Evolutionary conservation across 768 basidiomycete genomes (phyloP), one percentile per base, ranked within the genome.

Genomic region (Thelephora ganbajun): DNA sequence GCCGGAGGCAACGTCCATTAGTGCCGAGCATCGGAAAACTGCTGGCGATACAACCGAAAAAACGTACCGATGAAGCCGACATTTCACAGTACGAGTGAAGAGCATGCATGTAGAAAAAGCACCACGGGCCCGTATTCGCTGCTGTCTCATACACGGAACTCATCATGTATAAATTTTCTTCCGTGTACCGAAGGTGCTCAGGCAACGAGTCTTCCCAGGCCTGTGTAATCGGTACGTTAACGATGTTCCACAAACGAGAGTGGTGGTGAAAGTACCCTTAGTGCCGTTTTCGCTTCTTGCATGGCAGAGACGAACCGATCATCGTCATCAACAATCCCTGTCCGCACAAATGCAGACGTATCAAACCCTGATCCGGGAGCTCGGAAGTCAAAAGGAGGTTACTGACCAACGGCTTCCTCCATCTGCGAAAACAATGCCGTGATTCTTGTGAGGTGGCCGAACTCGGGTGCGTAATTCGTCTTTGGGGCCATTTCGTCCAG

Each of bases 111-210:
- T 70, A 70, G 53, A 76, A 83, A 64, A 76, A 90, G 55, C 80
- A 83, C 87, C 86, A 89, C 9, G 83, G 82, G 42, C 85, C 82
- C 23, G 73, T 73, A 54, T 84, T 86, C 13, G 81, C 80, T 54
- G 74, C 76, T 18, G 85, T 87, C 57, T 85, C 84, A 53, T 87
- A 82, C 76, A 85, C 83, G 14, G 77, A 73, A 52, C 77, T 66
- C 54, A 89, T 83, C 16, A 79, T 74, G 52, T 70, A 67, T 16
- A 87, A 61, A 58, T 72, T 86, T 55, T 82, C 74, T 42, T 82
- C 77, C 19, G 73, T 79, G 57, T 83, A 88, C 6, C 71, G 74
- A 41, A 90, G 73, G 56, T 80, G 73, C 36, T 79, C 74, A 11
- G 87, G 77, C n/a, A 89, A 73, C 33, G 74, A 74, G 19, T 66